Evolutionary conservation across 2,329 filamentous ascomycete species (phyloP).

Genomic region (Lasiodiplodia theobromae): DNA sequence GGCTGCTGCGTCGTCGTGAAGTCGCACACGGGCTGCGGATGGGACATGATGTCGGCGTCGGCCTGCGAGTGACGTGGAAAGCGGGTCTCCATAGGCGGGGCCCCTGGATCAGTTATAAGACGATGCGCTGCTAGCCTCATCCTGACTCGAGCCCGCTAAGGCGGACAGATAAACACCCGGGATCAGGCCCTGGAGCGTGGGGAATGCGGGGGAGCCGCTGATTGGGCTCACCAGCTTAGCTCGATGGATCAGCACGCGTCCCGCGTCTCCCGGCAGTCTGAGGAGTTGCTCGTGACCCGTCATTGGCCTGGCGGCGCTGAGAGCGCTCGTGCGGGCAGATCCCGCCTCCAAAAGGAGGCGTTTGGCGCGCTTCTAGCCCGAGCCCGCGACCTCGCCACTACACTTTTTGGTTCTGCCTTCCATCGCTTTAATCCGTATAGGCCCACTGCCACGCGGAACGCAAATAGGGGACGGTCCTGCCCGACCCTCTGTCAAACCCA

Average conservation of each 20-base stretch:
- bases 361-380: not conserved
- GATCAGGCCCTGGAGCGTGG: not conserved
- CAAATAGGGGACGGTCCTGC: too few relatives aligned
- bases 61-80: conserved; percentile 22
- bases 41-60: conserved; percentile 24
- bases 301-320: not conserved
- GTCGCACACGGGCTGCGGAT: conserved; percentile 20
- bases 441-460: too few relatives aligned
- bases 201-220: conserved; percentile 24
- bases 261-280: not conserved
- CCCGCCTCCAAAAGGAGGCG: conserved; percentile 3
- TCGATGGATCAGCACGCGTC: conserved; percentile 12
- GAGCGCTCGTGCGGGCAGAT: conserved; percentile 1
- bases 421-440: too few relatives aligned
- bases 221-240: conserved; percentile 2
- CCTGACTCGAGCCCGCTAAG: conserved; percentile 9
- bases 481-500: too few relatives aligned
- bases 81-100: conserved; percentile 24
- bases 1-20: conserved; percentile 7
- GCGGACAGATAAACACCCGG: conserved; percentile 12
- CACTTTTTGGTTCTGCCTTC: too few relatives aligned
- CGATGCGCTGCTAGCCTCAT: conserved; percentile 21
- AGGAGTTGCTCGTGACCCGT: conserved; percentile 2
- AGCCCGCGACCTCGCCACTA: too few relatives aligned
- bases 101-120: conserved; percentile 27